phyloP scores from a whole-genome alignment of 2,329 filamentous ascomycete genomes.

The Trichothecium roseum region DNA sequence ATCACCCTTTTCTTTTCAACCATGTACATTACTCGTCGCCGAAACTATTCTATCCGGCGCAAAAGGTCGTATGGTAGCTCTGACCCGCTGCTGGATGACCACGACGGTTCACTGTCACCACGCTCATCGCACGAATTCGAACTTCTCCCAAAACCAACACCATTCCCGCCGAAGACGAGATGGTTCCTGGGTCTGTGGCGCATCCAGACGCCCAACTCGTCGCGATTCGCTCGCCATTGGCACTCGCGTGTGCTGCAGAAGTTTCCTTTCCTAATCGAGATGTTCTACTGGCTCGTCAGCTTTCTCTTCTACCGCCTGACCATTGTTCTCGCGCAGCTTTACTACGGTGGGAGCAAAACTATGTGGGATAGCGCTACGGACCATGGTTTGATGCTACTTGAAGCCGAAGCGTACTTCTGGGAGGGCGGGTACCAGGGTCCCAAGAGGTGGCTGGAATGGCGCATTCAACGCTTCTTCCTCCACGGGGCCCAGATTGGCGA shows the following conservation, averaged over 20 bases:
- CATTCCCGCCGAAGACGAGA: slow-evolving; percentile 8
- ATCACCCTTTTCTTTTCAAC: slow-evolving; percentile 24
- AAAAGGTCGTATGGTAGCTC: slow-evolving; percentile 1
- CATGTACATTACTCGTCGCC: slow-evolving; percentile 25
- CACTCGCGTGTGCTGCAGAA: slow-evolving; percentile 56
- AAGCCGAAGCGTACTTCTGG: slow-evolving; percentile 41
- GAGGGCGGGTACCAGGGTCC: slow-evolving; percentile 18
- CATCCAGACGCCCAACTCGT: slow-evolving; percentile 48
- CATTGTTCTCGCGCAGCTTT: slow-evolving; percentile 35
- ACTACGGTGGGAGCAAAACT: slow-evolving; percentile 36
- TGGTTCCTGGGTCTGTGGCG: slow-evolving; percentile 7
- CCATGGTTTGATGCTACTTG: slow-evolving; percentile 39
- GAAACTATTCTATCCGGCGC: slow-evolving; percentile 19
- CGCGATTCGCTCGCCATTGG: slow-evolving; percentile 47
- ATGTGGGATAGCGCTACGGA: slow-evolving; percentile 40
- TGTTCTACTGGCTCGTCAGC: slow-evolving; percentile 65
- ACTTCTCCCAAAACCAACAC: slow-evolving; percentile 5
- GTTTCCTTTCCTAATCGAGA: slow-evolving; percentile 59
- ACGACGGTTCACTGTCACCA: slow-evolving; percentile 10
- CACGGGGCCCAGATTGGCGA: slow-evolving; percentile 36
- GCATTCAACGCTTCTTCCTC: slow-evolving; percentile 30
- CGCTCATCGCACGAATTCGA: slow-evolving; percentile 12
- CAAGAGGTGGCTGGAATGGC: slow-evolving; percentile 28
- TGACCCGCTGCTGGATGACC: slow-evolving; percentile 13
- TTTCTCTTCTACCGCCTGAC: slow-evolving; percentile 54